Percentiles rank a stretch among this genome's conserved stretches.
Evolutionary conservation across 139 green algal species (phyloP).

Genomic region (Astrephomene gubernaculifera): DNA sequence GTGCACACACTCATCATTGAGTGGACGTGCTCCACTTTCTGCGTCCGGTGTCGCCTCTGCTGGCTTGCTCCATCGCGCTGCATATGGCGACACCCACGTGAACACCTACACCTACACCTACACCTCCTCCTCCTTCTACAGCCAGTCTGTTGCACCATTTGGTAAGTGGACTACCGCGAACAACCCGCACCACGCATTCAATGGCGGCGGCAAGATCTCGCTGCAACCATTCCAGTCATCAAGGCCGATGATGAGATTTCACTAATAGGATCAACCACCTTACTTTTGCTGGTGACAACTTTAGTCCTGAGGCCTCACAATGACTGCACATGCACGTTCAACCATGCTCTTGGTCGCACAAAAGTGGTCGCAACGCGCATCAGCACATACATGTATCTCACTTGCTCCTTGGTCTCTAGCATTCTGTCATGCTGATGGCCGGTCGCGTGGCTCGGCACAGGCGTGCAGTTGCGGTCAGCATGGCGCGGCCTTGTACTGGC

Average conservation of each 20-base stretch:
- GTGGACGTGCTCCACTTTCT: no score
- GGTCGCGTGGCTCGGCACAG: neutral
- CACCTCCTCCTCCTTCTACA: no score
- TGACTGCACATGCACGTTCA: neutral
- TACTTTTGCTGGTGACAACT: slow-evolving; percentile 13
- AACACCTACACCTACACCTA: no score
- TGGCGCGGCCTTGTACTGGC: slow-evolving; percentile 14
- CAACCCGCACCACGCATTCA: no score
- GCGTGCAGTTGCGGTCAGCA: slow-evolving; percentile 18
- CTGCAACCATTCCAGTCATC: neutral
- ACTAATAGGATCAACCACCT: slow-evolving; percentile 38
- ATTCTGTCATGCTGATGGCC: neutral
- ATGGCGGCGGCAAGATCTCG: neutral
- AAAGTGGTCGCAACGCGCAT: no score
- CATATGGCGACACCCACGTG: no score
- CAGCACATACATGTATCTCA: neutral
- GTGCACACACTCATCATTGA: no score
- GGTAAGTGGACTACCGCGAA: no score
- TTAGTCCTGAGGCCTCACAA: slow-evolving; percentile 14
- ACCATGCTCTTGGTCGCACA: no score
- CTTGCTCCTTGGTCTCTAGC: slow-evolving; percentile 12
- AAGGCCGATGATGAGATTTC: slow-evolving; percentile 11
- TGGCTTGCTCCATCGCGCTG: no score
- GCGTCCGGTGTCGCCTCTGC: no score
- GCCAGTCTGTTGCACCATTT: no score